Conservation (phyloP, 2,329 filamentous ascomycete species). For the Phialophora tarda region DNA sequence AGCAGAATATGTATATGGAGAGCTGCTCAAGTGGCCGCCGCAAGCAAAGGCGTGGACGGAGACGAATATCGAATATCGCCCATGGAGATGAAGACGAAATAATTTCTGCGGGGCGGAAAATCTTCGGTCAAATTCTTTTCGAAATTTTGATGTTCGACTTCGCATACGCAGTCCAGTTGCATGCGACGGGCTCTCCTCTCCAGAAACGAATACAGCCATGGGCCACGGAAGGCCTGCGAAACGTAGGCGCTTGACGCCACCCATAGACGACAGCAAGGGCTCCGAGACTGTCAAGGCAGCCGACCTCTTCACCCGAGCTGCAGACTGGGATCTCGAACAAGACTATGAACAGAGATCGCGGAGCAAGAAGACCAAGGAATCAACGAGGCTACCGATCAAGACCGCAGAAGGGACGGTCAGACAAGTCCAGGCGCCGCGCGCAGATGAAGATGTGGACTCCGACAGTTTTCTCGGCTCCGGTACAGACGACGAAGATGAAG, state of each 20-base stretch:
- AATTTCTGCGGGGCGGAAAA: slow-evolving; percentile 21
- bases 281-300: slow-evolving; percentile 43
- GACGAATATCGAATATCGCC: background rate
- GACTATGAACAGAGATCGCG: slow-evolving; percentile 82
- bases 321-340: slow-evolving; percentile 89
- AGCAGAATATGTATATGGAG: background rate
- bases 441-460: slow-evolving; percentile 54
- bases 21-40: background rate
- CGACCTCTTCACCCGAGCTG: slow-evolving; percentile 73
- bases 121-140: slow-evolving; percentile 14
- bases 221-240: slow-evolving; percentile 55
- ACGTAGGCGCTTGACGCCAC: slow-evolving; percentile 57
- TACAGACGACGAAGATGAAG: slow-evolving; percentile 60
- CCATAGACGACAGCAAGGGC: slow-evolving; percentile 47
- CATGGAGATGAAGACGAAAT: slow-evolving; percentile 1
- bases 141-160: slow-evolving; percentile 18
- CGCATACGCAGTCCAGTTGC: background rate
- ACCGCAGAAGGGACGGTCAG: slow-evolving; percentile 77
- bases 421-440: slow-evolving; percentile 54
- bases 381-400: slow-evolving; percentile 81
- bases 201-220: slow-evolving; percentile 43
- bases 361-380: slow-evolving; percentile 78
- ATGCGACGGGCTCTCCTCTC: background rate
- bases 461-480: slow-evolving; percentile 68
- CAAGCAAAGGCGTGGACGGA: background rate